A percentile compares a stretch with the other conserved stretches of the same genome.
Conservation (phyloP, 2,329 filamentous ascomycete species). For the Neonectria neomacrospora region DNA sequence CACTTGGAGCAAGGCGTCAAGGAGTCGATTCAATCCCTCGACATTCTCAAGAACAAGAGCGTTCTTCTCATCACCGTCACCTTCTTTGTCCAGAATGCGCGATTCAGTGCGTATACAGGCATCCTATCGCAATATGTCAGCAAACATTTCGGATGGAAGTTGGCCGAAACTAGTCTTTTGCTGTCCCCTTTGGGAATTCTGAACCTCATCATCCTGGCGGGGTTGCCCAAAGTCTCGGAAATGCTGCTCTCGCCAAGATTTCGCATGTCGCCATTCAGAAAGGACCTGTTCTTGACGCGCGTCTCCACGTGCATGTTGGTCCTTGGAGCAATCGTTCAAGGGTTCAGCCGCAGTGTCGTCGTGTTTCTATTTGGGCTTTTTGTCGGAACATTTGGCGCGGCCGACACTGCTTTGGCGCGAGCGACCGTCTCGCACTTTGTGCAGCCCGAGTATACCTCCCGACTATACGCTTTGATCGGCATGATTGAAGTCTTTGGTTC, state of each 20-base stretch:
- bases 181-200: slow-evolving; percentile 55
- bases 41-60: slow-evolving; percentile 50
- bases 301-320: slow-evolving; percentile 49
- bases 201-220: slow-evolving; percentile 51
- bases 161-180: slow-evolving; percentile 55
- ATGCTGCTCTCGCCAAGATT: slow-evolving; percentile 49
- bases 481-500: slow-evolving; percentile 54
- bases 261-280: slow-evolving; percentile 49
- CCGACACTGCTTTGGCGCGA: slow-evolving; percentile 52
- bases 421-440: slow-evolving; percentile 56
- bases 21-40: slow-evolving; percentile 48
- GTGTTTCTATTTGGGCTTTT: slow-evolving; percentile 53
- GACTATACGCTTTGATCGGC: slow-evolving; percentile 54
- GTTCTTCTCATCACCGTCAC: slow-evolving; percentile 52
- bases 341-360: slow-evolving; percentile 46
- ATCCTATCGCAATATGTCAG: slow-evolving; percentile 56
- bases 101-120: slow-evolving; percentile 49
- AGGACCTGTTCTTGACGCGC: slow-evolving; percentile 52
- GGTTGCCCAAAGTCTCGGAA: slow-evolving; percentile 50
- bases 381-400: slow-evolving; percentile 52
- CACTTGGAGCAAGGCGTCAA: slow-evolving; percentile 46
- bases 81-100: slow-evolving; percentile 53
- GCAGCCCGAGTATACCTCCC: slow-evolving; percentile 51
- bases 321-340: slow-evolving; percentile 49
- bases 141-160: slow-evolving; percentile 57